Conservation (phyloP, 306 rosid species). For the Cucurbita ficifolia region DNA sequence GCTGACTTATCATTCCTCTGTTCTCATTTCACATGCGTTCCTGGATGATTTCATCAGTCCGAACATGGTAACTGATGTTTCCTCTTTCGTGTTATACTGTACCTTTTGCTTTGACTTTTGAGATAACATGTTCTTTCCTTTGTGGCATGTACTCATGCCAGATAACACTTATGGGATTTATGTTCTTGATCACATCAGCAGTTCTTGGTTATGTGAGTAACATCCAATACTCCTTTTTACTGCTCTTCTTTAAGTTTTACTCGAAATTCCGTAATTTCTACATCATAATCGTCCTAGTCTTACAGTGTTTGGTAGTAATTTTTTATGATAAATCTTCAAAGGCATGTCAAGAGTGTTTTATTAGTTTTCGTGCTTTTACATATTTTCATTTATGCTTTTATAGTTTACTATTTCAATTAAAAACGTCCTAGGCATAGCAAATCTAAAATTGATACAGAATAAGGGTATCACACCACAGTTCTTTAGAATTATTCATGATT, state of each 20-base stretch:
- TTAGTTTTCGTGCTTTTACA: not conserved
- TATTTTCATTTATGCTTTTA: not conserved
- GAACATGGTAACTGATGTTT: conserved; percentile 56
- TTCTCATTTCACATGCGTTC: not conserved
- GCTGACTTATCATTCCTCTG: not conserved
- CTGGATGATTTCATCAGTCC: conserved; percentile 41
- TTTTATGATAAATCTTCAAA: not conserved
- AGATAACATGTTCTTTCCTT: not conserved
- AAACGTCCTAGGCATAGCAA: not conserved
- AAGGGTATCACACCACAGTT: not conserved
- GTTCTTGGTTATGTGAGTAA: conserved; percentile 81
- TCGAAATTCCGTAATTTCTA: not conserved
- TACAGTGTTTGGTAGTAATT: not conserved
- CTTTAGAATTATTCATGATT: not conserved
- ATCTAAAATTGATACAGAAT: not conserved
- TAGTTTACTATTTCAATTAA: not conserved
- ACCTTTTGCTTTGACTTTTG: not conserved
- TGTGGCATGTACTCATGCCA: conserved; percentile 22
- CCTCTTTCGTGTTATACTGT: conserved; percentile 2
- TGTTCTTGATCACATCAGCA: conserved; percentile 64
- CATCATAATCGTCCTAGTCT: not conserved
- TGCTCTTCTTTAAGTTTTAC: not conserved
- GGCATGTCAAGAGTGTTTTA: not conserved
- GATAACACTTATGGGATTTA: conserved; percentile 85
- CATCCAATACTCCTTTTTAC: not conserved